Base-by-base conservation (phyloP, 257 asterid species). In the Capsicum rhomboideum region DNA sequence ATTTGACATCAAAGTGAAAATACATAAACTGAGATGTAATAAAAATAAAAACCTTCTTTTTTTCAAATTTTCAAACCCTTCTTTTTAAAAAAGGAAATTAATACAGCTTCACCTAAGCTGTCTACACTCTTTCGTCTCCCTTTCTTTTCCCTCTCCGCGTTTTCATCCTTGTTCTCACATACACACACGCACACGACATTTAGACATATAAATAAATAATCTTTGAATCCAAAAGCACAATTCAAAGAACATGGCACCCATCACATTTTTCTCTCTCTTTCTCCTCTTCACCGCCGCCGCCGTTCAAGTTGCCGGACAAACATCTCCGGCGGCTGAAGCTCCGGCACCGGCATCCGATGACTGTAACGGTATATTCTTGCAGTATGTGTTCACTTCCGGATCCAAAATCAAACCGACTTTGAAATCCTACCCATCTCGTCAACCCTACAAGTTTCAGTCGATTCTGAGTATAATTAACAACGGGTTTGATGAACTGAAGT, bases 371-470 rank as follows among this genome's bases (percentile, higher is more conserved):
- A 82, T 94, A 21, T 94, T 91, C 86, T 86, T 92, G 9, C 66
- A 94, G 44, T 94, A 94, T 86, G 68, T 92, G 0, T 89, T 91
- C 89, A 53, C 84, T 49, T 44, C 85, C 68, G 97, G 95, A 0
- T 84, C 53, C 54, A 69, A 69, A 14, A 78, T 96, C 0, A 93
- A 97, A 11, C 99, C 99, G 21, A 86, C 87, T 52, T 87, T 90
- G 11, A 83, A 72, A 37, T 2, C 84, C 40, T 20, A 83, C 50
- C 90, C 90, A 61, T 2, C 88, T 31, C 83, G 61, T 6, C 99
- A 96, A 80, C 89, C 93, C 1, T 94, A 94, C 88, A 91, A 98
- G 1, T 96, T 96, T 86, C 91, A 96, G 44, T 94, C 99, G 5
- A 72, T 89, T 12, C 84, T 96, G 8, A 28, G 61, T 8, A 67